A percentile compares a stretch with the other conserved stretches of the same genome.
These are phyloP conservation scores for Meira nashicola DNA, from an alignment of 1,284 basidiomycete genomes.

Conservation along the genomic window DNA sequence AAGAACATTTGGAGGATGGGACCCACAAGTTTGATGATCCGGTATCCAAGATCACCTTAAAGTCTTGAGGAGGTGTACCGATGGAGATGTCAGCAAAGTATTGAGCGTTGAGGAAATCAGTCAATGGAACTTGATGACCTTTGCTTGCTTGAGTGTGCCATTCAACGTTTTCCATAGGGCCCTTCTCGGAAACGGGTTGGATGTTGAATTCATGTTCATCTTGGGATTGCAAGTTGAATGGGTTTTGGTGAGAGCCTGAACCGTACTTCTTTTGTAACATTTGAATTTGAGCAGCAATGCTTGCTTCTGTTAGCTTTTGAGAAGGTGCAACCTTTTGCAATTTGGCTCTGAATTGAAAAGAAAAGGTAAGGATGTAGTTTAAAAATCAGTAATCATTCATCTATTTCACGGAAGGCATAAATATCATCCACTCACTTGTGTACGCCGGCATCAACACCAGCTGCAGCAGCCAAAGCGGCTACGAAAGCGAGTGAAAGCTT, in stretches of 20 bases:
- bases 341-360: slow-evolving; percentile 29
- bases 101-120: slow-evolving; percentile 96
- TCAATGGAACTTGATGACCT: slow-evolving; percentile 83
- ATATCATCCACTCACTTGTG: slow-evolving; percentile 25
- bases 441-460: slow-evolving; percentile 56
- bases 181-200: slow-evolving; percentile 37
- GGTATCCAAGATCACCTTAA: slow-evolving; percentile 76
- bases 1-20: slow-evolving; percentile 79
- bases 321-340: slow-evolving; percentile 62
- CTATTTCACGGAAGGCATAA: not conserved
- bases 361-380: not conserved
- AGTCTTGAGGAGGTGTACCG: slow-evolving; percentile 70
- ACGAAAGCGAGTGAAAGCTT: slow-evolving; percentile 58
- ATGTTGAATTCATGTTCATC: slow-evolving; percentile 60
- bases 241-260: slow-evolving; percentile 39
- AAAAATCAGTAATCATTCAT: not conserved
- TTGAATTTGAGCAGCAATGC: slow-evolving; percentile 63
- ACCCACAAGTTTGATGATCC: slow-evolving; percentile 92
- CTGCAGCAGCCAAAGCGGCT: slow-evolving; percentile 56
- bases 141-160: slow-evolving; percentile 58
- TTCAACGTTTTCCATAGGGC: slow-evolving; percentile 13
- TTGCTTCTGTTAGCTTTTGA: slow-evolving; percentile 67
- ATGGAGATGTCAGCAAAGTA: slow-evolving; percentile 86
- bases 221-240: slow-evolving; percentile 55
- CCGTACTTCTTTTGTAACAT: slow-evolving; percentile 48